phyloP scores from a whole-genome alignment of 2,329 filamentous ascomycete genomes.

The Sporothrix schenckii region DNA sequence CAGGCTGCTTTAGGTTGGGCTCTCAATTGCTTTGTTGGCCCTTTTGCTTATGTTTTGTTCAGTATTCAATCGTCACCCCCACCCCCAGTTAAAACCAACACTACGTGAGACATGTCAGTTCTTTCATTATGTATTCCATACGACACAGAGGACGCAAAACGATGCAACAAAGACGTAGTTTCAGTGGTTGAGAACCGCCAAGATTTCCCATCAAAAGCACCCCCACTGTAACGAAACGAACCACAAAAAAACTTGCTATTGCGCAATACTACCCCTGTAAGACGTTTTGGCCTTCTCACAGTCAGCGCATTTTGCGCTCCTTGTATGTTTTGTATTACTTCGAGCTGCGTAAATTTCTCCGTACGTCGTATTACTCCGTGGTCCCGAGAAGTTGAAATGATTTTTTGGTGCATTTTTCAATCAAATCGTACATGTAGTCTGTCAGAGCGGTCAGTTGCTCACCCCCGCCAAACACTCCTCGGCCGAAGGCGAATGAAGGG shows the following conservation, averaged over 20 bases:
- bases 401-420: slow-evolving; percentile 12
- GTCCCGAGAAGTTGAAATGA: too few relatives aligned
- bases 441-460: background rate
- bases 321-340: background rate
- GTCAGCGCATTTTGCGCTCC: slow-evolving; percentile 3
- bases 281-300: slow-evolving; percentile 21
- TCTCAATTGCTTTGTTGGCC: too few relatives aligned
- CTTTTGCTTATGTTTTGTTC: too few relatives aligned
- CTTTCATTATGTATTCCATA: too few relatives aligned
- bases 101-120: too few relatives aligned
- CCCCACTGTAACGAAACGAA: slow-evolving; percentile 14
- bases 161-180: too few relatives aligned
- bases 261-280: slow-evolving; percentile 28
- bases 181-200: too few relatives aligned
- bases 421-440: slow-evolving; percentile 1
- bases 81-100: too few relatives aligned
- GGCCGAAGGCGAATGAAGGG: slow-evolving; percentile 17
- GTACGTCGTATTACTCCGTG: too few relatives aligned
- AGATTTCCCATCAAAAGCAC: background rate
- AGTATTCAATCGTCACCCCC: too few relatives aligned
- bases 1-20: too few relatives aligned
- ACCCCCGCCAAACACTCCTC: slow-evolving; percentile 11
- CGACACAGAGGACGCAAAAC: too few relatives aligned
- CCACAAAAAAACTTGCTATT: slow-evolving; percentile 22
- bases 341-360: background rate